Evolutionary conservation across 768 basidiomycete species (phyloP).

Genomic region (Lactarius vividus): DNA sequence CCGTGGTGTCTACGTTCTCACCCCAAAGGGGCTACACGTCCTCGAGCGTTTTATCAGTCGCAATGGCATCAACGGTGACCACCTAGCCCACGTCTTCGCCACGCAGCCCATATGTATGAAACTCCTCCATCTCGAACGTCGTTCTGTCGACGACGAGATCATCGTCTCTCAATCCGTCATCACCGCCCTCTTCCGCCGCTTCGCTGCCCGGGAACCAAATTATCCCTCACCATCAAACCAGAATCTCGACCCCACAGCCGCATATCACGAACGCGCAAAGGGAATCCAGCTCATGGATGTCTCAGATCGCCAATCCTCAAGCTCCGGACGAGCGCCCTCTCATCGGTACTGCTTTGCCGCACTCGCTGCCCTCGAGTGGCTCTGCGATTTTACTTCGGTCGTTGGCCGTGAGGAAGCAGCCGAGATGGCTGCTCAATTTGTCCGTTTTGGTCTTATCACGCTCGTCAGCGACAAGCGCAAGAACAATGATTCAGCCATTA

Average conservation of each 20-base stretch:
- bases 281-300: constrained; percentile 70
- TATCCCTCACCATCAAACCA: constrained; percentile 51
- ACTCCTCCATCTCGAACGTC: constrained; percentile 92
- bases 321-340: constrained; percentile 41
- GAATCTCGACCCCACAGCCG: constrained; percentile 58
- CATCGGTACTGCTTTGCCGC: constrained; percentile 83
- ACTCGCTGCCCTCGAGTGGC: constrained; percentile 89
- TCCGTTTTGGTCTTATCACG: constrained; percentile 86
- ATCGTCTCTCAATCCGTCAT: constrained; percentile 93
- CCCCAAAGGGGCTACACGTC: constrained; percentile 97
- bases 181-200: constrained; percentile 93
- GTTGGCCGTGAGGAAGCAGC: constrained; percentile 95
- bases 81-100: constrained; percentile 84
- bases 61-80: constrained; percentile 96
- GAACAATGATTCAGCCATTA: constrained; percentile 88
- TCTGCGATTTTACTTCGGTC: constrained; percentile 95
- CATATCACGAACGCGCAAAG: constrained; percentile 78
- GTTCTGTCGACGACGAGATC: constrained; percentile 93
- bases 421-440: constrained; percentile 97
- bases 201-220: constrained; percentile 86
- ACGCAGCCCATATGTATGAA: constrained; percentile 97
- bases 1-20: constrained; percentile 91
- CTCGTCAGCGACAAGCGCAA: constrained; percentile 90
- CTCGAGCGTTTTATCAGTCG: constrained; percentile 99
- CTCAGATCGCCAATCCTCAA: constrained; percentile 54